These are phyloP conservation scores for Patellifolia procumbens DNA, from an alignment of 179 eudicot species.

Conservation along the genomic window DNA sequence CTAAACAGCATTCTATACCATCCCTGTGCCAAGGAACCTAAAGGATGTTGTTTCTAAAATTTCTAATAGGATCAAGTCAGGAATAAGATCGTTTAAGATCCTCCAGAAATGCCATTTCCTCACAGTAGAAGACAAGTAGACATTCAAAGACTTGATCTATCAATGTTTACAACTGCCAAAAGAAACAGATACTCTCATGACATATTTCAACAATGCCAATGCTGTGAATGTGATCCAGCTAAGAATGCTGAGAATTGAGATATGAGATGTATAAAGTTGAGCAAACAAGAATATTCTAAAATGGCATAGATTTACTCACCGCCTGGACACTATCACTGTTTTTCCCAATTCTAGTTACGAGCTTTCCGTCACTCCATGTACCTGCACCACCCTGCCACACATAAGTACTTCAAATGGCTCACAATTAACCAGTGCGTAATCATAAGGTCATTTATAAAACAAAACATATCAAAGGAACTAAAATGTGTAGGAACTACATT, in stretches of 20 bases:
- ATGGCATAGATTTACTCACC: constrained; percentile 46
- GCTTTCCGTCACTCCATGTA: constrained; percentile 99
- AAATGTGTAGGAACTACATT: background rate
- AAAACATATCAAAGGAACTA: constrained; percentile 9
- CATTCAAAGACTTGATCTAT: background rate
- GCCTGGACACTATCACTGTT: constrained; percentile 78
- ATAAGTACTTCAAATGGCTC: constrained; percentile 66
- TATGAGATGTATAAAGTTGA: background rate
- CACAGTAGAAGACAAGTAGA: background rate
- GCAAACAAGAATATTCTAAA: background rate
- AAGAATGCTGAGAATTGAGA: background rate
- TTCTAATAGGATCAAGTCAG: background rate
- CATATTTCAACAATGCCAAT: background rate
- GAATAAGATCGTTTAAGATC: background rate
- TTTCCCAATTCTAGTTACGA: constrained; percentile 96
- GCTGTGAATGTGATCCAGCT: background rate
- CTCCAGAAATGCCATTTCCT: background rate
- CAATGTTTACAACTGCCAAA: background rate
- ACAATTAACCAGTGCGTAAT: constrained; percentile 3
- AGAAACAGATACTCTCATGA: background rate
- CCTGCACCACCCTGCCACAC: constrained; percentile 99
- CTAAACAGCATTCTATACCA: background rate
- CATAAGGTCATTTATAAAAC: background rate
- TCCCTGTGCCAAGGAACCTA: background rate
- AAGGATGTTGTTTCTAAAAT: background rate